Evolutionary conservation across 2,329 filamentous ascomycete species (phyloP).

Genomic region (Clarireedia monteithiana): DNA sequence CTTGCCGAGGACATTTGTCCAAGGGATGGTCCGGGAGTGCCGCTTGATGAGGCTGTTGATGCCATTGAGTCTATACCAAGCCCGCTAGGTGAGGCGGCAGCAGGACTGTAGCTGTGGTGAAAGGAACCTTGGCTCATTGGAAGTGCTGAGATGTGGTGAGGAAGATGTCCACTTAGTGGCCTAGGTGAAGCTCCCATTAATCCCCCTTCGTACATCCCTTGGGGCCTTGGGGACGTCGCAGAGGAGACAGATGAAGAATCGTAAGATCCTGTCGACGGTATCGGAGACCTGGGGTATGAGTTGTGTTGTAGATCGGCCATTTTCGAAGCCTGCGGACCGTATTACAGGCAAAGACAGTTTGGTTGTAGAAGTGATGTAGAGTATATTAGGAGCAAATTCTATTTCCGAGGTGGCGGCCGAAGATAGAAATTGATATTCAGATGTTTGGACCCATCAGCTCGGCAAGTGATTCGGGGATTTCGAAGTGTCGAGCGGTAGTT

Average conservation of each 20-base stretch:
- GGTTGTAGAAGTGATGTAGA: neutral
- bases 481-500: neutral
- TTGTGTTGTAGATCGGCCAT: slow-evolving; percentile 52
- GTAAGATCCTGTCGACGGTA: slow-evolving; percentile 53
- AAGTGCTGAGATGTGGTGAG: slow-evolving; percentile 41
- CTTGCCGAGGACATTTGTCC: slow-evolving; percentile 34
- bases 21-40: slow-evolving; percentile 42
- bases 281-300: slow-evolving; percentile 53
- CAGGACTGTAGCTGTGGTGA: slow-evolving; percentile 24
- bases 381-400: neutral
- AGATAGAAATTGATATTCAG: neutral
- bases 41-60: slow-evolving; percentile 49
- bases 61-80: slow-evolving; percentile 52
- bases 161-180: slow-evolving; percentile 40
- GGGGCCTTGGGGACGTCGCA: slow-evolving; percentile 49
- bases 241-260: slow-evolving; percentile 58
- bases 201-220: slow-evolving; percentile 44
- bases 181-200: slow-evolving; percentile 46
- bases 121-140: slow-evolving; percentile 28
- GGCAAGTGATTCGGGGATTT: neutral
- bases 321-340: slow-evolving; percentile 15
- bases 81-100: slow-evolving; percentile 26
- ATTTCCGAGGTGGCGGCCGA: neutral
- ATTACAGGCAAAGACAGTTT: slow-evolving; percentile 15
- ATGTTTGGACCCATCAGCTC: slow-evolving; percentile 2